Percentiles rank a stretch among this genome's conserved stretches.
phyloP scores from a whole-genome alignment of 176 grass and related monocot genomes.

The Eleusine coracana region DNA sequence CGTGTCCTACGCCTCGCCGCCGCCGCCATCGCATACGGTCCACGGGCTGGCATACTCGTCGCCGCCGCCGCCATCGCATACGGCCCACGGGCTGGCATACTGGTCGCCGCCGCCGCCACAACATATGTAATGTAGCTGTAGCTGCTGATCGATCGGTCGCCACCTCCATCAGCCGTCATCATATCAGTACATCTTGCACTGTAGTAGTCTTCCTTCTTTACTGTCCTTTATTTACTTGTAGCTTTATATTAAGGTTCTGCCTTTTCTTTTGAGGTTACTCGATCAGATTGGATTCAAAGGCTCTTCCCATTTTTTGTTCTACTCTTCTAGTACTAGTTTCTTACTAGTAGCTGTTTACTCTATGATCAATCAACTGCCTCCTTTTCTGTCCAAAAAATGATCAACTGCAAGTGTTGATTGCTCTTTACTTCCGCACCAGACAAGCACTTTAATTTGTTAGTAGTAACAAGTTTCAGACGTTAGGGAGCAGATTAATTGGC shows the following conservation, averaged over 20 bases:
- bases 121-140: conserved; percentile 50
- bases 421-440: neutral
- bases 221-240: neutral
- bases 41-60: conserved; percentile 51
- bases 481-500: neutral
- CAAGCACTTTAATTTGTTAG: neutral
- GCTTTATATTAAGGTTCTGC: neutral
- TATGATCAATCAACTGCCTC: neutral
- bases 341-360: neutral
- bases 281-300: conserved; percentile 55
- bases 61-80: conserved; percentile 28
- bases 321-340: neutral
- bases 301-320: conserved; percentile 44
- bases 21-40: conserved; percentile 25
- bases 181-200: conserved; percentile 48
- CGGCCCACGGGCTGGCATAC: conserved; percentile 45
- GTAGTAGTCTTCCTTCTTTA: conserved; percentile 4
- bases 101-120: conserved; percentile 41
- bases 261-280: conserved; percentile 31
- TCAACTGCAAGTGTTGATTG: neutral
- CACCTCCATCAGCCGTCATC: conserved; percentile 21
- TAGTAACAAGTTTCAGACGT: no score
- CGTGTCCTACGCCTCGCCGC: conserved; percentile 59
- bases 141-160: conserved; percentile 8
- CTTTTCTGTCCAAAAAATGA: no score